Conservation (phyloP, 2,329 filamentous ascomycete genomes). For the Uncinocarpus reesii region DNA sequence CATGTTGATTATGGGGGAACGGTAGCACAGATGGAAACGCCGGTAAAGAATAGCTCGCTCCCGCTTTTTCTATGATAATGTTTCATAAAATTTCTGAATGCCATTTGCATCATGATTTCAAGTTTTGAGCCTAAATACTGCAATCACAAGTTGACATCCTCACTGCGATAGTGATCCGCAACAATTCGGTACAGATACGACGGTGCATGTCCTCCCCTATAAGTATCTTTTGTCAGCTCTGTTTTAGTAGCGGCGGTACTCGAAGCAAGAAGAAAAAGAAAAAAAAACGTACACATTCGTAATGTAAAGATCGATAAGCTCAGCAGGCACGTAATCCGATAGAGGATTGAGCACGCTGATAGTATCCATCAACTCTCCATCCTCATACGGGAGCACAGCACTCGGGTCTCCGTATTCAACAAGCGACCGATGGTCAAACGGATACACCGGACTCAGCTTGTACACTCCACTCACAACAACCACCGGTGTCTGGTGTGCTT, state of each 20-base stretch:
- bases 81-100: constrained; percentile 13
- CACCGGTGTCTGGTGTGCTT: constrained; percentile 70
- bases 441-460: constrained; percentile 83
- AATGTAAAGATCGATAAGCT: constrained; percentile 53
- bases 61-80: constrained; percentile 10
- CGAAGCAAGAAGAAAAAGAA: background rate
- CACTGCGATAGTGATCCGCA: constrained; percentile 53
- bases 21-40: constrained; percentile 8
- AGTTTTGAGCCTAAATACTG: background rate
- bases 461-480: constrained; percentile 86
- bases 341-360: constrained; percentile 69
- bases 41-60: constrained; percentile 7
- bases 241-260: no score
- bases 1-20: background rate
- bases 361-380: constrained; percentile 67
- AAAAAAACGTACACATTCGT: constrained; percentile 60
- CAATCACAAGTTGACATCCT: constrained; percentile 43
- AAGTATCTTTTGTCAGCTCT: constrained; percentile 14
- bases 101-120: constrained; percentile 10
- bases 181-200: constrained; percentile 57
- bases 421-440: constrained; percentile 68
- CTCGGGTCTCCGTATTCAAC: constrained; percentile 80
- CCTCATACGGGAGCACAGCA: constrained; percentile 63
- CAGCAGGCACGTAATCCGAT: constrained; percentile 71
- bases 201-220: constrained; percentile 51